phyloP scores from a whole-genome alignment of 305 asterid species.

The Fraxinus baroniana region DNA sequence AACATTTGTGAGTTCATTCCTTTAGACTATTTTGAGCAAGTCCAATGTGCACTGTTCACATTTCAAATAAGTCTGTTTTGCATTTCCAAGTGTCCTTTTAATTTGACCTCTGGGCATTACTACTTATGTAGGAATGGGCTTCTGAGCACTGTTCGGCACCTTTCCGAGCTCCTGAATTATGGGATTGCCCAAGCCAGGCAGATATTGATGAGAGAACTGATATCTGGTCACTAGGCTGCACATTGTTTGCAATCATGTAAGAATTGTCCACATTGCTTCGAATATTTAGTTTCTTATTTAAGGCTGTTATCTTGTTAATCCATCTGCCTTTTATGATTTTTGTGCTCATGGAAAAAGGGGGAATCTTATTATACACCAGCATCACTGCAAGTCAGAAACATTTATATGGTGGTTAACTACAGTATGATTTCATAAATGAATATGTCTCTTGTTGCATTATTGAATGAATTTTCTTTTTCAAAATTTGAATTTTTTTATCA shows the following conservation, averaged over 20 bases:
- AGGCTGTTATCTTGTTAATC: neutral
- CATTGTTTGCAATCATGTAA: slow-evolving; percentile 94
- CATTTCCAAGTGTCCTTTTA: slow-evolving; percentile 13
- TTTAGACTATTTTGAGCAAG: slow-evolving; percentile 14
- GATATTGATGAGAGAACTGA: slow-evolving; percentile 95
- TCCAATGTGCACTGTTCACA: slow-evolving; percentile 14
- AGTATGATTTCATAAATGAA: neutral
- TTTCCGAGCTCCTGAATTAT: slow-evolving; percentile 88
- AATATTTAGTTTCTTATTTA: slow-evolving; percentile 21
- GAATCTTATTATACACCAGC: neutral
- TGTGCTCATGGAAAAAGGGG: slow-evolving; percentile 14
- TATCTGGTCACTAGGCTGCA: slow-evolving; percentile 98
- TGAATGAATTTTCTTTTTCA: neutral
- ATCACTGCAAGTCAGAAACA: neutral
- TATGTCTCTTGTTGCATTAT: neutral
- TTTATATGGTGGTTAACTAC: neutral
- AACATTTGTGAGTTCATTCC: neutral
- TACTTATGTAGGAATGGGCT: slow-evolving; percentile 86
- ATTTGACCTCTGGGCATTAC: slow-evolving; percentile 25
- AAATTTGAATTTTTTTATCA: neutral
- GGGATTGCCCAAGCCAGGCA: slow-evolving; percentile 97
- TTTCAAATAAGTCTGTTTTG: slow-evolving; percentile 7
- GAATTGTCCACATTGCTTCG: slow-evolving; percentile 30
- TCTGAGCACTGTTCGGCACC: slow-evolving; percentile 97
- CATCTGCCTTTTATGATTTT: neutral